Evolutionary conservation across 805 yeast species (phyloP), one percentile per base, ranked within the genome.

Genomic region (Candida arabinofermentans): DNA sequence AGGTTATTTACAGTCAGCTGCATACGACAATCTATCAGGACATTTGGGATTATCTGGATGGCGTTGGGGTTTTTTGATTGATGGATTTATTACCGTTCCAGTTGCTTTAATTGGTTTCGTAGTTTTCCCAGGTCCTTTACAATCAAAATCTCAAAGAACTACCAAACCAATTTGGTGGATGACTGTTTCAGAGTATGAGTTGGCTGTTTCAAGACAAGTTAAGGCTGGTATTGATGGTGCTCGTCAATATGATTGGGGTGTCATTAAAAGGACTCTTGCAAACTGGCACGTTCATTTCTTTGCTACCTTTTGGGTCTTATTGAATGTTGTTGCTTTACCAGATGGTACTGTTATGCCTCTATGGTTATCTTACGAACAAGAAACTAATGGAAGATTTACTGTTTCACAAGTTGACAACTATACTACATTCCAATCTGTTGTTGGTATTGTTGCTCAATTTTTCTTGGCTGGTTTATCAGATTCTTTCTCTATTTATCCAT

Each of bases 41-140:
- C 55, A 49, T 17, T 57, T 59, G n/a, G 81, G 81, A 0, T 55
- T 79, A 13, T 67, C 70, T 3, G 85, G 86, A 7, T 79, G 84
- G 84, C 69, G 81, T 57, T 79, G 85, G 85, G 56, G 79, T n/a
- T 81, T 78, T 53, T 74, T 81, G 34, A 75, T 80, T 46, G 84
- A 80, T 58, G 79, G 77, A 48, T 51, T 75, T 24, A 67, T 79
- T 34, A 78, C 85, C 0, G 52, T 79, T 3, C 83, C 83, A 2
- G 72, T 80, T 41, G 73, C 75, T 3, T 27, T 78, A 4, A 75
- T 74, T 45, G 83, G 85, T 0, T 66, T 75, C 19, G 35, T 78
- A 3, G 71, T 71, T 48, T 79, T 80, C 59, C 85, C 85, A 9
- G 83, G 79, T 24, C 59, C 62, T 14, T 37, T 53, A 21, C 57